These are phyloP conservation scores for Candida orba DNA, from an alignment of 805 yeast species.

Conservation along the genomic window DNA sequence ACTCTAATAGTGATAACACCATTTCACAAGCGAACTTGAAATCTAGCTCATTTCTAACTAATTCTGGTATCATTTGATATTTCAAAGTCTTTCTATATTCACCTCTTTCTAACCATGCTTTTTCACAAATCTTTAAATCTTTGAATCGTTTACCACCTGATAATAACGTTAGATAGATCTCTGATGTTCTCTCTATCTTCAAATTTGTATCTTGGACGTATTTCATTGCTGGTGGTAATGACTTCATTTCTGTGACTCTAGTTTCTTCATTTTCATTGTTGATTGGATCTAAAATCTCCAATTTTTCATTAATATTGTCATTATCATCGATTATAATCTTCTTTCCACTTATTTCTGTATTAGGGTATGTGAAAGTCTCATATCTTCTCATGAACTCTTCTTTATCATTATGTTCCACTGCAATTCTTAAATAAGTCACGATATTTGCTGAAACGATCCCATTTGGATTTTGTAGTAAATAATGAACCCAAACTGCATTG, in stretches of 20 bases:
- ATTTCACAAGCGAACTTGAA: constrained; percentile 67
- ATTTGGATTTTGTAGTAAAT: constrained; percentile 36
- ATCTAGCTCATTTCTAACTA: constrained; percentile 40
- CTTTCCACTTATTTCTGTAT: constrained; percentile 10
- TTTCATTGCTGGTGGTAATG: constrained; percentile 11
- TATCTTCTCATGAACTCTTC: constrained; percentile 31
- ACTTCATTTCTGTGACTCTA: constrained; percentile 5
- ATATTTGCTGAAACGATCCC: constrained; percentile 36
- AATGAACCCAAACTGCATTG: constrained; percentile 63
- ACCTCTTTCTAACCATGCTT: constrained; percentile 78
- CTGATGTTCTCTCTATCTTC: constrained; percentile 16
- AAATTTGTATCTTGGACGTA: constrained; percentile 4
- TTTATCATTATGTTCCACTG: constrained; percentile 29
- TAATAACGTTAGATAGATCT: constrained; percentile 14
- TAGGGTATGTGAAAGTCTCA: constrained; percentile 29
- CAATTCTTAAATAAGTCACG: constrained; percentile 45
- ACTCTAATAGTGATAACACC: constrained; percentile 50
- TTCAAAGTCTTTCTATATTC: constrained; percentile 45
- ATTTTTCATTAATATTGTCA: background rate
- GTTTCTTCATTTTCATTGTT: background rate
- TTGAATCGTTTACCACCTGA: constrained; percentile 53
- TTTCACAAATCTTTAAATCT: constrained; percentile 51
- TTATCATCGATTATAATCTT: constrained; percentile 11
- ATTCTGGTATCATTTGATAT: constrained; percentile 37
- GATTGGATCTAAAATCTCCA: too few relatives aligned